phyloP scores from a whole-genome alignment of 495 filamentous ascomycete genomes.

The Aspergillus homomorphus region DNA sequence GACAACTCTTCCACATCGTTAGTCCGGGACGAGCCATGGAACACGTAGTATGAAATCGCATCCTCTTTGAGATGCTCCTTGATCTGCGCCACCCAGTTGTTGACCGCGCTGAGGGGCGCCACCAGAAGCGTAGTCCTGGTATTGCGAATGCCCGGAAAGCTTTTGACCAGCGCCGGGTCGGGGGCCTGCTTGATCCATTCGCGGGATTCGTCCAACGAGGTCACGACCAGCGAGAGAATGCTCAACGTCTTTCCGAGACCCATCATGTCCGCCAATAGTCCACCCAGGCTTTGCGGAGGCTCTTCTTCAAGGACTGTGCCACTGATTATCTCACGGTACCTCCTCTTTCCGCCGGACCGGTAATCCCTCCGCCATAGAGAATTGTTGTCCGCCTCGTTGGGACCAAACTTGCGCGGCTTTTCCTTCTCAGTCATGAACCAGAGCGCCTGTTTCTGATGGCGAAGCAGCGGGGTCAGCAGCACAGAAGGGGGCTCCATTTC shows the following conservation, averaged over 20 bases:
- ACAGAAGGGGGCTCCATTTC: slow-evolving; percentile 62
- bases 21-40: slow-evolving; percentile 74
- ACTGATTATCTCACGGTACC: slow-evolving; percentile 82
- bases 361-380: slow-evolving; percentile 69
- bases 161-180: slow-evolving; percentile 24
- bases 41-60: slow-evolving; percentile 67
- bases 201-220: slow-evolving; percentile 56
- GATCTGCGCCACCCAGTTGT: slow-evolving; percentile 91
- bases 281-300: slow-evolving; percentile 71
- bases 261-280: slow-evolving; percentile 98
- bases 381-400: slow-evolving; percentile 56
- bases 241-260: slow-evolving; percentile 92
- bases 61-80: slow-evolving; percentile 67
- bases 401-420: slow-evolving; percentile 52
- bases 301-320: slow-evolving; percentile 58
- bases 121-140: slow-evolving; percentile 81
- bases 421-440: slow-evolving; percentile 87
- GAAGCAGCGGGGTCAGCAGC: slow-evolving; percentile 68
- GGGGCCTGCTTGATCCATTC: slow-evolving; percentile 47
- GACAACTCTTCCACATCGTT: slow-evolving; percentile 65
- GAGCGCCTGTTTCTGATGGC: slow-evolving; percentile 88
- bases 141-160: slow-evolving; percentile 56
- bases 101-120: slow-evolving; percentile 83
- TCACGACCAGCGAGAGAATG: slow-evolving; percentile 71
- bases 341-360: slow-evolving; percentile 49